These are phyloP conservation scores for Pyrenochaeta sp. DNA, from an alignment of 2,329 filamentous ascomycete genomes.

Conservation along the genomic window DNA sequence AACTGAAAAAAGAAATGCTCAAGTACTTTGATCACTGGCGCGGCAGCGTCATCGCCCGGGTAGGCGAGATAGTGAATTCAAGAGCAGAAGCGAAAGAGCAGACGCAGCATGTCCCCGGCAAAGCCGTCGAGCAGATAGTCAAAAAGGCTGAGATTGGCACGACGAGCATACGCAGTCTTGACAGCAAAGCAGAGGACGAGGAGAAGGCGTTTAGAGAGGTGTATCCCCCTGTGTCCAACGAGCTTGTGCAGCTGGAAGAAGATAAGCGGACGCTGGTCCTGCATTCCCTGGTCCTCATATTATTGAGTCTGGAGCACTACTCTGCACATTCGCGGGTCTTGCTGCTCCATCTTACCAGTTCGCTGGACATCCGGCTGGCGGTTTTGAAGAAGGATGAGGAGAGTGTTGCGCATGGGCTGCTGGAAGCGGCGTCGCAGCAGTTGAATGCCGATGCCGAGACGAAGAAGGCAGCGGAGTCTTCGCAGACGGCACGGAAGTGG, in stretches of 20 bases:
- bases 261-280: conserved; percentile 72
- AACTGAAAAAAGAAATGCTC: conserved; percentile 74
- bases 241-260: conserved; percentile 63
- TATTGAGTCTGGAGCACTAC: conserved; percentile 81
- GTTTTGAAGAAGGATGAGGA: conserved; percentile 75
- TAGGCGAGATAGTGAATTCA: conserved; percentile 69
- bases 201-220: conserved; percentile 50
- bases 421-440: conserved; percentile 72
- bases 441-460: conserved; percentile 81
- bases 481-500: conserved; percentile 70
- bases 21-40: conserved; percentile 84
- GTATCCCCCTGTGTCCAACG: conserved; percentile 51
- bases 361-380: conserved; percentile 71
- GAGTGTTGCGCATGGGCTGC: conserved; percentile 75
- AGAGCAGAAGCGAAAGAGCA: conserved; percentile 44
- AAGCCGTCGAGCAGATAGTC: conserved; percentile 37
- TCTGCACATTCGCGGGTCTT: conserved; percentile 75
- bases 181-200: conserved; percentile 40
- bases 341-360: conserved; percentile 73
- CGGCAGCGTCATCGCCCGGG: conserved; percentile 69
- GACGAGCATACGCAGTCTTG: conserved; percentile 35
- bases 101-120: conserved; percentile 27
- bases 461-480: conserved; percentile 73
- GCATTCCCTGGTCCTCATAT: conserved; percentile 73
- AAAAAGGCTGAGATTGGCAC: conserved; percentile 29